Evolutionary conservation across 768 basidiomycete species (phyloP).

Genomic region (Boletus pseudopeckii): DNA sequence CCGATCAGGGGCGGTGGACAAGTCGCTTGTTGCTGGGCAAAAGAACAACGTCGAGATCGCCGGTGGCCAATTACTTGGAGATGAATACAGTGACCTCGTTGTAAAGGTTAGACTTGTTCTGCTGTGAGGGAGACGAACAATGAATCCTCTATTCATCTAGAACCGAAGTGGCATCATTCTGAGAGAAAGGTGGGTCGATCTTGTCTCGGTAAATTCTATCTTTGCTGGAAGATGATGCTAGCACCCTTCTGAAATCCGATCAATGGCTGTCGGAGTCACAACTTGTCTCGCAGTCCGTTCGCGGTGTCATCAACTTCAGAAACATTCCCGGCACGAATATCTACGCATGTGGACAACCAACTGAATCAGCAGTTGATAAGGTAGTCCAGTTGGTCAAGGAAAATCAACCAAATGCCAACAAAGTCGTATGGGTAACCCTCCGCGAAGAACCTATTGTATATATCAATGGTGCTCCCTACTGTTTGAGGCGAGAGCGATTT

Average conservation of each 20-base stretch:
- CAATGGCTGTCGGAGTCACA: constrained; percentile 80
- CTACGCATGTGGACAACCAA: constrained; percentile 93
- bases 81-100: constrained; percentile 94
- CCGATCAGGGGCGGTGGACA: constrained; percentile 56
- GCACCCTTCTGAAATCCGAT: constrained; percentile 88
- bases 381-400: constrained; percentile 65
- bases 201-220: constrained; percentile 2
- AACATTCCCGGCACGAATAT: constrained; percentile 76
- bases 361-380: constrained; percentile 75
- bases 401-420: constrained; percentile 55
- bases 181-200: constrained; percentile 65
- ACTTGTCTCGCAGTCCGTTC: constrained; percentile 62
- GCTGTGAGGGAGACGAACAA: background rate
- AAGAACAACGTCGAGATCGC: constrained; percentile 70
- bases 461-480: constrained; percentile 91
- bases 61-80: constrained; percentile 85
- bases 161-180: constrained; percentile 93
- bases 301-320: constrained; percentile 95
- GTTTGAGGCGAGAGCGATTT: constrained; percentile 78
- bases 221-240: constrained; percentile 25
- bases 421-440: constrained; percentile 88
- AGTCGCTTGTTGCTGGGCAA: constrained; percentile 60
- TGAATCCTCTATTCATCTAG: constrained; percentile 35
- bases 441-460: constrained; percentile 90
- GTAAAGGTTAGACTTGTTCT: constrained; percentile 57